Conservation (phyloP, 768 basidiomycete species). For the Chalciporus chontae region DNA sequence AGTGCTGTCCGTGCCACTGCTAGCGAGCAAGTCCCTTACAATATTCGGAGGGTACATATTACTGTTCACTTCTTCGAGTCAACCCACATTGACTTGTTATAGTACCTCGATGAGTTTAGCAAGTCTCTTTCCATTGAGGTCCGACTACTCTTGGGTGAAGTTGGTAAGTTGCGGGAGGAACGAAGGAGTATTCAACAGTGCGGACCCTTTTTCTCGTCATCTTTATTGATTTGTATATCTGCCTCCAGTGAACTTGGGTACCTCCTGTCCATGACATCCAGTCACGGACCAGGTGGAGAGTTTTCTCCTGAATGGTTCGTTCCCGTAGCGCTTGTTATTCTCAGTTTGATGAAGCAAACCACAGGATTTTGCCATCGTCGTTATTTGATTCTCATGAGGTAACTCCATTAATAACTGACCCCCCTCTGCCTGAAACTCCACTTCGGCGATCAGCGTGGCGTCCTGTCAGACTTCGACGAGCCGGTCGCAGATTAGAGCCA, state of each 20-base stretch:
- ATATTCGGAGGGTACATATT: conserved; percentile 64
- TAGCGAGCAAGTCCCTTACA: conserved; percentile 68
- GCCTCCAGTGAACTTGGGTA: conserved; percentile 64
- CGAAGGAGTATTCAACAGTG: conserved; percentile 69
- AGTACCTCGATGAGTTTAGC: conserved; percentile 84
- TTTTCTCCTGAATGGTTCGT: conserved; percentile 68
- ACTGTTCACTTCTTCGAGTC: not conserved
- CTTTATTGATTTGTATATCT: not conserved
- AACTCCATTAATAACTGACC: too few relatives aligned
- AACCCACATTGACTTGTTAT: not conserved
- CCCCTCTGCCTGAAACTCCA: too few relatives aligned
- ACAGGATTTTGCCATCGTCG: conserved; percentile 11
- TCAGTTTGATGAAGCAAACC: not conserved
- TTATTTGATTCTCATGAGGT: too few relatives aligned
- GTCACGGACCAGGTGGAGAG: conserved; percentile 72
- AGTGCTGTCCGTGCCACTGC: conserved; percentile 67
- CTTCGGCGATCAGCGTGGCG: too few relatives aligned
- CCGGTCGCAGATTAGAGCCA: conserved; percentile 26
- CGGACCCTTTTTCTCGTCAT: not conserved
- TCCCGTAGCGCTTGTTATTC: conserved; percentile 34
- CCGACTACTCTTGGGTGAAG: conserved; percentile 72
- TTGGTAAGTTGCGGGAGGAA: conserved; percentile 73
- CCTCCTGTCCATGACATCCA: conserved; percentile 59
- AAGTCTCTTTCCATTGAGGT: conserved; percentile 73
- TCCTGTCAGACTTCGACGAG: too few relatives aligned